Evolutionary conservation across 1,284 basidiomycete genomes (phyloP).

Genomic region (Vanrija pseudolonga): DNA sequence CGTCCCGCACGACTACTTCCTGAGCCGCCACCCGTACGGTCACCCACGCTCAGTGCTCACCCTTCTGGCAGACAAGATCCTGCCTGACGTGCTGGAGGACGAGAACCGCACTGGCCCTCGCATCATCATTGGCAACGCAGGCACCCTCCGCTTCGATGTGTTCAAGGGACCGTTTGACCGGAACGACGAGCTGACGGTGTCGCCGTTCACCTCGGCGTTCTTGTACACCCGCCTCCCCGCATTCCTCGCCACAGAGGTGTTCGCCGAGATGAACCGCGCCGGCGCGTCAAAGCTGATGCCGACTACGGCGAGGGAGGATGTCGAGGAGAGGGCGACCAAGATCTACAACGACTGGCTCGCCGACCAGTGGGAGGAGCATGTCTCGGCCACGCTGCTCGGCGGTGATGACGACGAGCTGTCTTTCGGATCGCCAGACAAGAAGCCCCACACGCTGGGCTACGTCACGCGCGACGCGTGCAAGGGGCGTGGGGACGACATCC

Average conservation of each 20-base stretch:
- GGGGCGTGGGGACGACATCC: constrained; percentile 44
- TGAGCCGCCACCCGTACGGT: constrained; percentile 63
- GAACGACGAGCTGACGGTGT: constrained; percentile 71
- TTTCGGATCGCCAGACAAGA: constrained; percentile 8
- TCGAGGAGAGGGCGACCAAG: constrained; percentile 20
- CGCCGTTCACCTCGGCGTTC: constrained; percentile 55
- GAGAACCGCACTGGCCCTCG: constrained; percentile 41
- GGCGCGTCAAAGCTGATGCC: constrained; percentile 42
- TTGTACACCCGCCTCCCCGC: constrained; percentile 35
- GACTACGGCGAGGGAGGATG: constrained; percentile 16
- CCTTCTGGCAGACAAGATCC: constrained; percentile 60
- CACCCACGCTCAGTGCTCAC: constrained; percentile 63
- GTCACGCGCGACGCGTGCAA: constrained; percentile 45
- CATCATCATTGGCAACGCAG: constrained; percentile 68
- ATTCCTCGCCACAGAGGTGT: constrained; percentile 34
- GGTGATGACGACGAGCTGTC: background rate
- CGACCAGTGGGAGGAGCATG: constrained; percentile 27
- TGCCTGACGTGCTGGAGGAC: constrained; percentile 36
- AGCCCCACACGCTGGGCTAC: constrained; percentile 37
- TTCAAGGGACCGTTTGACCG: constrained; percentile 64
- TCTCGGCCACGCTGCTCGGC: constrained; percentile 1
- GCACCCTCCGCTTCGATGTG: constrained; percentile 70
- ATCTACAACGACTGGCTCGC: constrained; percentile 28
- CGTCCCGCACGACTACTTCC: constrained; percentile 68
- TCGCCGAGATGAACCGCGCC: constrained; percentile 42